Conservation (phyloP, 305 asterid species). For the Andrographis paniculata region DNA sequence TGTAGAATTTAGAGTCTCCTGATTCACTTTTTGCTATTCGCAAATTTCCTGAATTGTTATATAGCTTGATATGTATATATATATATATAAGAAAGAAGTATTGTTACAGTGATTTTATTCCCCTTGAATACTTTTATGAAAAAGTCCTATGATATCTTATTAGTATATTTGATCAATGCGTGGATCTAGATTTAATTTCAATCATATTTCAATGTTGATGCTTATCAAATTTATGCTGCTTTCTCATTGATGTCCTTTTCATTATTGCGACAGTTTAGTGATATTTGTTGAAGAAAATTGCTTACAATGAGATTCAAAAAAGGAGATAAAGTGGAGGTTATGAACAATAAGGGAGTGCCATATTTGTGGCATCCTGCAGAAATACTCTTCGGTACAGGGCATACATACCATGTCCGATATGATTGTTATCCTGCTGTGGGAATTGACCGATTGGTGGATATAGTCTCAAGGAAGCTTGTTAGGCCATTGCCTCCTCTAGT, state of each 20-base stretch:
- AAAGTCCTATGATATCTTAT: no score
- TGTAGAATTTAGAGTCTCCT: no score
- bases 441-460: background rate
- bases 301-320: constrained; percentile 51
- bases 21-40: no score
- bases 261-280: constrained; percentile 30
- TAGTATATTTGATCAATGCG: no score
- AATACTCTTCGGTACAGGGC: constrained; percentile 25
- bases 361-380: constrained; percentile 1
- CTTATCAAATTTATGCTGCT: background rate
- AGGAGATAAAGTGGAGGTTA: constrained; percentile 75
- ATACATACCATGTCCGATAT: constrained; percentile 42
- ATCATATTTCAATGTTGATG: no score
- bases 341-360: constrained; percentile 38
- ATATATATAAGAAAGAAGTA: no score
- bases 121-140: no score
- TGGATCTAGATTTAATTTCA: no score
- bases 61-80: no score
- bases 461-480: background rate
- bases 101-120: no score
- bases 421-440: no score
- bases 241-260: background rate
- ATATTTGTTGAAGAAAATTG: constrained; percentile 16
- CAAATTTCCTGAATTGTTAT: no score
- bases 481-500: constrained; percentile 11